phyloP scores from a whole-genome alignment of 148 eudicot genomes.

The Talinum fruticosum region DNA sequence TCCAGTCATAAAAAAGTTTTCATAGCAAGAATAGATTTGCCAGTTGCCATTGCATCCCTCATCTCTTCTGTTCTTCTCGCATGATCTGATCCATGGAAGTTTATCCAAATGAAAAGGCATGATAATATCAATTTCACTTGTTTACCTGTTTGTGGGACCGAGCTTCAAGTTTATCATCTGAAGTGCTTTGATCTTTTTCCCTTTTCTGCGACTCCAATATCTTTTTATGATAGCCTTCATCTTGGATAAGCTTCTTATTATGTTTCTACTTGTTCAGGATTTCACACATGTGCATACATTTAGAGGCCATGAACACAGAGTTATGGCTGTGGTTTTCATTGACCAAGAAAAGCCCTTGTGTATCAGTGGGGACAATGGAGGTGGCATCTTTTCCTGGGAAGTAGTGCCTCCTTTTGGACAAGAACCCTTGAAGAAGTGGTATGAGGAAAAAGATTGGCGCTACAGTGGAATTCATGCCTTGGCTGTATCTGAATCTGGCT shows the following conservation, averaged over 20 bases:
- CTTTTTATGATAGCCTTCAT: neutral
- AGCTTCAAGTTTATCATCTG: constrained; percentile 1
- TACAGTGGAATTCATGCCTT: constrained; percentile 90
- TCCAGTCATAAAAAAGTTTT: neutral
- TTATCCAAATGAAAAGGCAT: neutral
- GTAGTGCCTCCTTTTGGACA: constrained; percentile 48
- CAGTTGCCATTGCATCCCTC: too few relatives aligned
- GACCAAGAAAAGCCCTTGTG: constrained; percentile 67
- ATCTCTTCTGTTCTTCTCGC: neutral
- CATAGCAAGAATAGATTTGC: too few relatives aligned
- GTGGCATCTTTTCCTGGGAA: constrained; percentile 73
- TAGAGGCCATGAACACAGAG: constrained; percentile 75
- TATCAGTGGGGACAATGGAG: constrained; percentile 88
- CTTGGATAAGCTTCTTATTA: neutral
- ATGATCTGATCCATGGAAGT: neutral
- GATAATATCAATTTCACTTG: neutral
- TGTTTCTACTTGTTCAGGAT: constrained; percentile 47
- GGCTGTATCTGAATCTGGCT: constrained; percentile 63
- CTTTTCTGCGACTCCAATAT: neutral
- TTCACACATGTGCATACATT: constrained; percentile 72
- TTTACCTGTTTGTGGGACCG: constrained; percentile 5
- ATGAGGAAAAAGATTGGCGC: constrained; percentile 88
- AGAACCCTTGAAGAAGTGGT: constrained; percentile 60
- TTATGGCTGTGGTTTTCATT: constrained; percentile 65
- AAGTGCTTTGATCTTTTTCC: neutral